Base-by-base conservation (phyloP, 116 monocot genomes). In the Iris pallida region DNA sequence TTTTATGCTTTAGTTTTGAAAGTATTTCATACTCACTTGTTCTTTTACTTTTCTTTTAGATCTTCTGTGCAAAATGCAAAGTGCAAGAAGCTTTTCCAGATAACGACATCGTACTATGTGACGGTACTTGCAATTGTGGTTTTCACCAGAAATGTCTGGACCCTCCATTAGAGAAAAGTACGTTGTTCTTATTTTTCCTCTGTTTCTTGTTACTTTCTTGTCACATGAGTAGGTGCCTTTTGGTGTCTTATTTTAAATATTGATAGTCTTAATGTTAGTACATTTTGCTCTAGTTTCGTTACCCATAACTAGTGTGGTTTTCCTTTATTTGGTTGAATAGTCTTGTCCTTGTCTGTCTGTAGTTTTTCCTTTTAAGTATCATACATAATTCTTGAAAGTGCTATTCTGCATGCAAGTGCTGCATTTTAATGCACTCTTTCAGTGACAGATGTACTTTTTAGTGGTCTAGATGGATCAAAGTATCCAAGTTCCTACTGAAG, bases 101-200 rank as follows among this genome's bases (percentile, higher is more conserved):
- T 80, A 87, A 91, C 74, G 87, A 85, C 61, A 85, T 87, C 49
- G 82, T 87, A 62, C 60, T 85, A 46, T 91, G 91, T 74, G 82
- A 85, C 53, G 91, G 91, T 59, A 52, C 57, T 51, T 94, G 94
- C 79, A 83, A 85, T 20, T 64, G 85, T 83, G 81, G 68, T 68
- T 87, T 80, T 79, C 94, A 94, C 52, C 87, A 90, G 67, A 90
- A 79, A 68, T 94, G 90, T 77, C 55, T 90, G 62, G 85, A 85
- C 41, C 86, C 90, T 73, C 81, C 87, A 61, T 53, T 84, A 56
- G 75, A 69, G 55, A 94, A 85, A 75, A 82, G 94, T 90, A 79
- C 6, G 78, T 49, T 45, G 16, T 51, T 64, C 19, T 71, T 41
- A 58, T 64, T 71, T 52, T 51, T 51, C 49, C 20, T 16, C 11